Percentiles rank a stretch among this genome's conserved stretches.
phyloP scores from a whole-genome alignment of 169 alveolate species.

The Plasmodium adleri region DNA sequence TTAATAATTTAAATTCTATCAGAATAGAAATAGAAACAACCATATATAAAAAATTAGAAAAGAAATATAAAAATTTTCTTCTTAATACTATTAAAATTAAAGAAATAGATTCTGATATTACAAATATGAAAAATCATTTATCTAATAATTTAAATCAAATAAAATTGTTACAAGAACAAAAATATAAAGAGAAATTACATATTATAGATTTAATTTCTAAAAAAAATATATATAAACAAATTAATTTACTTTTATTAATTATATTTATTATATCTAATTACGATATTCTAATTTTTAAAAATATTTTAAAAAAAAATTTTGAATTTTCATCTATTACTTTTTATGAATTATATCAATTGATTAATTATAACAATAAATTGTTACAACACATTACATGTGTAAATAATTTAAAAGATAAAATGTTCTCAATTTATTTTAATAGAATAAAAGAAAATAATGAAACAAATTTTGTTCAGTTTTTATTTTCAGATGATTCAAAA shows the following conservation, averaged over 20 bases:
- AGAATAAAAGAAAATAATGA: slow-evolving; percentile 74
- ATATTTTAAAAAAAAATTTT: slow-evolving; percentile 52
- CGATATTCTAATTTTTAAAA: slow-evolving; percentile 66
- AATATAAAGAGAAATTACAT: slow-evolving; percentile 58
- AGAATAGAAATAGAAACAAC: slow-evolving; percentile 74
- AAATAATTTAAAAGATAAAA: slow-evolving; percentile 44
- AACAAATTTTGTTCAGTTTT: slow-evolving; percentile 48
- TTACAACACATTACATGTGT: slow-evolving; percentile 40
- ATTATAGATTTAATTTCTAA: slow-evolving; percentile 31
- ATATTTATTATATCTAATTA: slow-evolving; percentile 43
- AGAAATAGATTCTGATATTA: slow-evolving; percentile 34
- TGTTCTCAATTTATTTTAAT: slow-evolving; percentile 37
- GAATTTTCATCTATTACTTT: slow-evolving; percentile 45
- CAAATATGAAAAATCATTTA: slow-evolving; percentile 40
- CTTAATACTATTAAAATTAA: slow-evolving; percentile 25
- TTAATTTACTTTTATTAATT: slow-evolving; percentile 54
- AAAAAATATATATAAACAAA: slow-evolving; percentile 47
- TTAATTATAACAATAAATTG: slow-evolving; percentile 12
- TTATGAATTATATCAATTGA: slow-evolving; percentile 27
- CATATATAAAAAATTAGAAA: slow-evolving; percentile 69
- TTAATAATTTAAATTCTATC: slow-evolving; percentile 74
- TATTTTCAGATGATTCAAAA: slow-evolving; percentile 57
- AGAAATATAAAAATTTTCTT: slow-evolving; percentile 39
- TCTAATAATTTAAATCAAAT: slow-evolving; percentile 48
- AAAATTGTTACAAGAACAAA: slow-evolving; percentile 44